Base-by-base conservation (phyloP, 2,329 filamentous ascomycete species). In the Colletotrichum sojae region DNA sequence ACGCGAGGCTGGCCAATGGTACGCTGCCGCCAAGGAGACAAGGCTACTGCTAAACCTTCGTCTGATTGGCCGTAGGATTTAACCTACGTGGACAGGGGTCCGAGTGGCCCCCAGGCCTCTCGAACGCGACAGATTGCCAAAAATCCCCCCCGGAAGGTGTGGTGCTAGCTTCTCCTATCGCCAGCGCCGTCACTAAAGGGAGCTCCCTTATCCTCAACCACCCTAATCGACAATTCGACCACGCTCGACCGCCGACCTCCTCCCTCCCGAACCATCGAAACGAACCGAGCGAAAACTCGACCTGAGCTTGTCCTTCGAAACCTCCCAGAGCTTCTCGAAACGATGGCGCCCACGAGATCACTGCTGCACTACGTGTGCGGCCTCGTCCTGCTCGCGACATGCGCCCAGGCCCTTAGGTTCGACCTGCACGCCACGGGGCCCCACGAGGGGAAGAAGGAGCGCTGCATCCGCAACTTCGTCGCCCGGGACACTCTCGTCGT, bases 381-480 rank as follows among this genome's bases (percentile, higher is more conserved):
- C 80, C 76, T 90, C 59, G 79, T 90, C 73, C 80, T 91, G 65
- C 80, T 91, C 67, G 81, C 86, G 72, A 82, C 84, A 69, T 83
- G 83, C 73, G 83, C 84, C 72, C 81, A 86, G 73, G 94, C 94
- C 69, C 90, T 99, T 76, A 98, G 97, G 85, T 98, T 99, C 87
- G 96, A 99, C 77, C 89, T 99, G 71, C 83, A 89, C 76, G 94
- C 94, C 52, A 88, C 90, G 73, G 82, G 84, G 60, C 81, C 83
- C 67, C 85, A 88, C 79, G 90, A 91, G 75, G 85, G 85, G 71
- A 90, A 87, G 77, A 89, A 91, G 78, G 92, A 95, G 83, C 89
- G 95, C 84, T 99, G 96, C 85, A 93, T 99, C 81, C 90, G 95
- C 80, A 99, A 99, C 85, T 99, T 98, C 81, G 95, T 98, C 73